phyloP scores from a whole-genome alignment of 495 filamentous ascomycete species.

The Neurospora sp. region DNA sequence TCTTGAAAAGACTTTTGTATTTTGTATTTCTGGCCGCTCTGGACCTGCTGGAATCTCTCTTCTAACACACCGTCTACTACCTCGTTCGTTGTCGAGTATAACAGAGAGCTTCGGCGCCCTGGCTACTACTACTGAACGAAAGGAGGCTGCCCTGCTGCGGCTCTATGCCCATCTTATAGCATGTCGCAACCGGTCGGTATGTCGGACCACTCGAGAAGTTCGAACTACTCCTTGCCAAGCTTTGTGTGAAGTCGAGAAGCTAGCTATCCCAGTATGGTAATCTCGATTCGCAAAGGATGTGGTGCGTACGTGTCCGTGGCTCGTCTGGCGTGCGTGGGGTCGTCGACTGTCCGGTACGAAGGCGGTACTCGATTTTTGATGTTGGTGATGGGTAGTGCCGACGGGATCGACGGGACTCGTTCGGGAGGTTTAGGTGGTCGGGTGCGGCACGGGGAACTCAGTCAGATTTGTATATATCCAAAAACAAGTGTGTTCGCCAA shows the following conservation, averaged over 20 bases:
- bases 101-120: neutral
- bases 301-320: neutral
- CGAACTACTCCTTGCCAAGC: neutral
- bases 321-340: neutral
- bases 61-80: neutral
- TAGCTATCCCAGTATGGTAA: neutral
- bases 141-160: neutral
- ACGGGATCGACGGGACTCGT: neutral
- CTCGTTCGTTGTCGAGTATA: neutral
- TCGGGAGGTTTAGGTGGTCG: neutral
- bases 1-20: neutral
- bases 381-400: neutral
- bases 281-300: neutral
- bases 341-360: neutral
- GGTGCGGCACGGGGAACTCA: neutral
- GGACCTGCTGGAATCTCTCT: neutral
- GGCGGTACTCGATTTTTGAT: neutral
- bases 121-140: neutral
- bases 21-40: neutral
- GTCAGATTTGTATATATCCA: neutral
- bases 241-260: neutral
- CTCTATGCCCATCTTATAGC: slow-evolving; percentile 5
- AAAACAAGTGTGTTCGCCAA: neutral
- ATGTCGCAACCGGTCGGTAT: neutral
- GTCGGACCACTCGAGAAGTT: neutral